Evolutionary conservation across 441 rosid genomes (phyloP).

Genomic region (Pelargonium myrrhifolium): DNA sequence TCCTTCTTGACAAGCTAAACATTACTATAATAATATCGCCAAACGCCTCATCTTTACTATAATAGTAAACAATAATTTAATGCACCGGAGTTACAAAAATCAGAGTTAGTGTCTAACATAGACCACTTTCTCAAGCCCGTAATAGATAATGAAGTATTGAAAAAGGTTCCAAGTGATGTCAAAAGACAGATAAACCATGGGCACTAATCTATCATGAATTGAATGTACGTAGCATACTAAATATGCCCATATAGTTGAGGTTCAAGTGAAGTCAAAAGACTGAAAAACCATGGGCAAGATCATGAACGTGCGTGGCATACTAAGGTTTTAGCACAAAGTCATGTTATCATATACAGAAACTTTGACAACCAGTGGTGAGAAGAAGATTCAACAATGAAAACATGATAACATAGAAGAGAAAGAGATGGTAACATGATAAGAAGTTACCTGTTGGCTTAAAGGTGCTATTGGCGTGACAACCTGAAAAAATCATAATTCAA

Average conservation of each 20-base stretch:
- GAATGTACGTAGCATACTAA: no score
- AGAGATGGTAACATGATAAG: not conserved
- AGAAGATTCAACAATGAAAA: not conserved
- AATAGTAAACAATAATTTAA: not conserved
- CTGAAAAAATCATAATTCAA: constrained; percentile 32
- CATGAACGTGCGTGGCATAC: not conserved
- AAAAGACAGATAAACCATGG: no score
- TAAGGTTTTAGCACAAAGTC: not conserved
- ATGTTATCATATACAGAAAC: not conserved
- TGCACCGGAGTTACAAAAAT: not conserved
- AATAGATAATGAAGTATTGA: not conserved
- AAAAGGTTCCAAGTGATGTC: not conserved
- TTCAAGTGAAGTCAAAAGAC: no score
- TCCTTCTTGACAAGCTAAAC: not conserved
- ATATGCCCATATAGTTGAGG: no score
- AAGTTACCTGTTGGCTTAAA: constrained; percentile 86
- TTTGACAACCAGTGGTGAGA: not conserved
- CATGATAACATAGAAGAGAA: not conserved
- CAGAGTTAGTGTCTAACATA: not conserved
- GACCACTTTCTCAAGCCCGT: not conserved
- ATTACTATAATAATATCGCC: not conserved
- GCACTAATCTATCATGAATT: no score
- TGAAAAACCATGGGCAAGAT: not conserved
- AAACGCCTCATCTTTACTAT: not conserved
- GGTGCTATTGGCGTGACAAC: constrained; percentile 98